phyloP scores from a whole-genome alignment of 2,329 filamentous ascomycete species.

The Pseudogymnoascus pannorum region DNA sequence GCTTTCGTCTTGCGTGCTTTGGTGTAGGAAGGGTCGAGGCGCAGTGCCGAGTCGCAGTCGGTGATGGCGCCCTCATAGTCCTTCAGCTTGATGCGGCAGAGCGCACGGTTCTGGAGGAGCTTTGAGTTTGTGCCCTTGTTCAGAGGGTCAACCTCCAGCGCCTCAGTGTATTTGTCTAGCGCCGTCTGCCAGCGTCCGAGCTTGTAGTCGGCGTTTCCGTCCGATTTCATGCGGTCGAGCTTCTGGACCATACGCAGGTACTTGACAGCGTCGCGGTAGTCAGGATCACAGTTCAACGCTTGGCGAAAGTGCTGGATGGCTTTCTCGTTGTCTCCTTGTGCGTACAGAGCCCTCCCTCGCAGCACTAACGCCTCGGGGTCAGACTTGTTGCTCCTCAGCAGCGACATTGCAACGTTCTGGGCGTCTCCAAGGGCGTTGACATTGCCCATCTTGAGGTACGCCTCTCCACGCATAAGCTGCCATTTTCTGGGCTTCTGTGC shows the following conservation, averaged over 20 bases:
- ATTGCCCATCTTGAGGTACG: conserved; percentile 86
- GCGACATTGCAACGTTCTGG: conserved; percentile 81
- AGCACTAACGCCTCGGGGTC: conserved; percentile 92
- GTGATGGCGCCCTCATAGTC: conserved; percentile 72
- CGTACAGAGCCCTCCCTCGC: conserved; percentile 79
- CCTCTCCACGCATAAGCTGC: conserved; percentile 87
- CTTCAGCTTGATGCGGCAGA: conserved; percentile 78
- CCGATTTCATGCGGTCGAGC: conserved; percentile 86
- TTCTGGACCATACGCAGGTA: conserved; percentile 86
- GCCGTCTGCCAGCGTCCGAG: conserved; percentile 70
- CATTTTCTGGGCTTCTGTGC: conserved; percentile 83
- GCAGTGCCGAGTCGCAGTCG: conserved; percentile 79
- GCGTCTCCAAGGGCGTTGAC: conserved; percentile 84
- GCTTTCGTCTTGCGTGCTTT: conserved; percentile 94
- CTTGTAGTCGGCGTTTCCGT: conserved; percentile 89
- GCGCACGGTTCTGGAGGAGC: conserved; percentile 85
- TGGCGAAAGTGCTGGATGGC: conserved; percentile 87
- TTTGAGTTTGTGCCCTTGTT: conserved; percentile 95
- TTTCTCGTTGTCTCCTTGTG: conserved; percentile 90
- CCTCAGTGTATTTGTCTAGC: conserved; percentile 75
- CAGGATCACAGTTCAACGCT: conserved; percentile 83
- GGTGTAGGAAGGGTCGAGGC: conserved; percentile 73
- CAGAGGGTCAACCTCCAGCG: conserved; percentile 73
- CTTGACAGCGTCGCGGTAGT: conserved; percentile 82
- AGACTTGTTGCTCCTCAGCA: conserved; percentile 79